Conservation (phyloP, 2,329 filamentous ascomycete genomes). For the Aspergillus nomiae region DNA sequence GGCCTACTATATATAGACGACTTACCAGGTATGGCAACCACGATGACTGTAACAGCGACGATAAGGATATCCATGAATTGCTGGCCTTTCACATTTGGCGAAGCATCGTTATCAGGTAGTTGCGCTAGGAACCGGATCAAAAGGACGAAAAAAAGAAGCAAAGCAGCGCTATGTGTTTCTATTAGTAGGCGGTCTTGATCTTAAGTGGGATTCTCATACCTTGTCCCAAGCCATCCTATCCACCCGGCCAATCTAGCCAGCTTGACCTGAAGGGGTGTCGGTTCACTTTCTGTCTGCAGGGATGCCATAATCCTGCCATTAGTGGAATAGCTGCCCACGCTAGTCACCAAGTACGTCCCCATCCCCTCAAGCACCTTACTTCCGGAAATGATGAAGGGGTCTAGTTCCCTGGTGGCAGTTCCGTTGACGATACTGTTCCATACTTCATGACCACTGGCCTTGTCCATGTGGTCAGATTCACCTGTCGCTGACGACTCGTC, state of each 20-base stretch:
- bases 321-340: slow-evolving; percentile 69
- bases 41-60: slow-evolving; percentile 73
- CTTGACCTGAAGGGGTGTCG: slow-evolving; percentile 74
- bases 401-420: slow-evolving; percentile 47
- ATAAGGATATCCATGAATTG: slow-evolving; percentile 73
- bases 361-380: slow-evolving; percentile 73
- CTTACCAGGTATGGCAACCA: slow-evolving; percentile 65
- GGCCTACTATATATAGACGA: too few species aligned
- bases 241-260: slow-evolving; percentile 72
- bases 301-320: slow-evolving; percentile 74
- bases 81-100: slow-evolving; percentile 66
- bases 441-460: slow-evolving; percentile 59
- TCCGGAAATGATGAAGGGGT: slow-evolving; percentile 77
- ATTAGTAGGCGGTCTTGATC: background rate
- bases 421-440: slow-evolving; percentile 42
- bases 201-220: background rate
- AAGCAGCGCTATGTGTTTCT: slow-evolving; percentile 53
- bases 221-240: slow-evolving; percentile 67
- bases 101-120: slow-evolving; percentile 59
- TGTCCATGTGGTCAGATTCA: slow-evolving; percentile 66
- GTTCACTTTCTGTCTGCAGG: slow-evolving; percentile 69
- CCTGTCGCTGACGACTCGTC: slow-evolving; percentile 72
- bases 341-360: slow-evolving; percentile 72
- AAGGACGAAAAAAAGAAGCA: slow-evolving; percentile 78
- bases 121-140: slow-evolving; percentile 79